A percentile compares a stretch with the other conserved stretches of the same genome.
Evolutionary conservation across 179 eudicot species (phyloP).

Genomic region (Heliamphora pulchella): DNA sequence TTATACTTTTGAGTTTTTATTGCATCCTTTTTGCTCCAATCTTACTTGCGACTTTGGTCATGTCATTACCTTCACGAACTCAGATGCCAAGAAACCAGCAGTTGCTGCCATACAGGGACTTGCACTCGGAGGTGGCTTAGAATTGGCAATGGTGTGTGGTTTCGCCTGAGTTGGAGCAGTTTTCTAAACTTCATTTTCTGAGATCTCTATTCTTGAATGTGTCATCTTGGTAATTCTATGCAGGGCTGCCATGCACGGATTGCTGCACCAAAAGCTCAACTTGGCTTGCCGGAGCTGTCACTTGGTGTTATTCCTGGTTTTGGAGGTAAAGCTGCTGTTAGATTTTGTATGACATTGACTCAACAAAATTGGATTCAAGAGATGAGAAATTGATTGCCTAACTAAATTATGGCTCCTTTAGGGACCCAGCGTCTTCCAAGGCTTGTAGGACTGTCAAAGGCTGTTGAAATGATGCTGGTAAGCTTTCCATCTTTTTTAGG

Average conservation of each 20-base stretch:
- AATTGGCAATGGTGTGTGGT: constrained; percentile 73
- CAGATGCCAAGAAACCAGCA: constrained; percentile 77
- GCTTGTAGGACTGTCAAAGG: constrained; percentile 68
- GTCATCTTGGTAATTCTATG: constrained; percentile 20
- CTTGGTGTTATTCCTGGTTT: constrained; percentile 87
- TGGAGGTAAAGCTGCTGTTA: constrained; percentile 43
- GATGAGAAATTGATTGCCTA: background rate
- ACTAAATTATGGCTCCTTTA: constrained; percentile 20
- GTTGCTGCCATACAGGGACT: constrained; percentile 93
- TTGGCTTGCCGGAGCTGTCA: constrained; percentile 77
- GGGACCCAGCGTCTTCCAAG: constrained; percentile 97
- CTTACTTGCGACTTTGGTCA: constrained; percentile 2
- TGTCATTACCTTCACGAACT: background rate
- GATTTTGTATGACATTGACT: background rate
- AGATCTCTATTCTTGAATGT: background rate
- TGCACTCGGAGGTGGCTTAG: constrained; percentile 97
- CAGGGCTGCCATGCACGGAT: constrained; percentile 90
- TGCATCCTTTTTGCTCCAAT: background rate
- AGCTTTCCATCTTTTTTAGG: constrained; percentile 19
- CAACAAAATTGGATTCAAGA: background rate
- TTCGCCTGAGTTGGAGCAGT: background rate
- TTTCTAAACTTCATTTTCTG: background rate
- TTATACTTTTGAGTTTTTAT: background rate
- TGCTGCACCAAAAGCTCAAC: constrained; percentile 67
- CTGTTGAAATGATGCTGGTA: constrained; percentile 78